Conservation (phyloP, 495 filamentous ascomycete genomes). For the Neurospora sp. region DNA sequence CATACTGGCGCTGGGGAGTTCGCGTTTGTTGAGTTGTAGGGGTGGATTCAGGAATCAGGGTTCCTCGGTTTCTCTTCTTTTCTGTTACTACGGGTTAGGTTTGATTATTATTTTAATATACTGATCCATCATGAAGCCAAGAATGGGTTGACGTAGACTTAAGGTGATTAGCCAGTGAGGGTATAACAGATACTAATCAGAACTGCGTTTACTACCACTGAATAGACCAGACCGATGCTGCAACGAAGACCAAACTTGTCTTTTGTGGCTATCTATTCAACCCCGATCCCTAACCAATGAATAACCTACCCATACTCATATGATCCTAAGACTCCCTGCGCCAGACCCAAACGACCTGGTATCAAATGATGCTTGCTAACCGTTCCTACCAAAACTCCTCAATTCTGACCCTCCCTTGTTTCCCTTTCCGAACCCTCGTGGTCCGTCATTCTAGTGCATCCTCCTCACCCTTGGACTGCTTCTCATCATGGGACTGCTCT, state of each 20-base stretch:
- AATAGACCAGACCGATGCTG: not conserved
- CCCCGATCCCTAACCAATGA: not conserved
- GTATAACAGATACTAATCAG: not conserved
- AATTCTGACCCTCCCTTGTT: not conserved
- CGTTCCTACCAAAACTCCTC: not conserved
- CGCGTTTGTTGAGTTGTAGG: not conserved
- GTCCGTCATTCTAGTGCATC: not conserved
- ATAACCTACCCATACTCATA: not conserved
- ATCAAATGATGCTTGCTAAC: not conserved
- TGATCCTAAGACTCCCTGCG: not conserved
- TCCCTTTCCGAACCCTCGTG: not conserved
- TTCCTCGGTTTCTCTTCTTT: not conserved
- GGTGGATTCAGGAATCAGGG: not conserved
- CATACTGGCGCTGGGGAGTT: not conserved
- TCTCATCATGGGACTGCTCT: slow-evolving; percentile 33
- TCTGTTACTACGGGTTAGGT: not conserved
- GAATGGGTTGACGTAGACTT: not conserved
- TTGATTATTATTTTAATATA: not conserved
- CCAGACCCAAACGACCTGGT: not conserved
- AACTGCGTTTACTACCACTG: not conserved
- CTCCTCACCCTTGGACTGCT: slow-evolving; percentile 34
- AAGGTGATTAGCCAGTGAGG: not conserved
- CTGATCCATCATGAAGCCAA: not conserved
- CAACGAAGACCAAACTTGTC: not conserved
- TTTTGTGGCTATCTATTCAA: not conserved